Evolutionary conservation across 257 asterid species (phyloP).

Genomic region (Capsicum chinense): DNA sequence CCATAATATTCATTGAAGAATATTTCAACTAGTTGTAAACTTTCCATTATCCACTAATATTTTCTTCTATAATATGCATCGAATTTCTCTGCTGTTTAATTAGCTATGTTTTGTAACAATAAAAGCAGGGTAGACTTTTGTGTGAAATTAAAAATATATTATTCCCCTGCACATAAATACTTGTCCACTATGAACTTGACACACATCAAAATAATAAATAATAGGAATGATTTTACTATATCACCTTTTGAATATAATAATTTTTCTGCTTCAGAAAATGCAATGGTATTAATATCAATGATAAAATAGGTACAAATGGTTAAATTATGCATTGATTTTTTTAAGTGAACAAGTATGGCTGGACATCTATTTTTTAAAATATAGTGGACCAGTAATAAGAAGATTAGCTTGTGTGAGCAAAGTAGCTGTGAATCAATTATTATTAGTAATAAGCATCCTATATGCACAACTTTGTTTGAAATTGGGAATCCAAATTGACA

Average conservation of each 20-base stretch:
- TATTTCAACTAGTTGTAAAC: not conserved
- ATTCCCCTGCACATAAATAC: no score
- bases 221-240: no score
- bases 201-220: no score
- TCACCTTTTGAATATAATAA: no score
- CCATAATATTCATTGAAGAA: not conserved
- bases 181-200: no score
- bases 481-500: constrained; percentile 43
- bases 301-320: no score
- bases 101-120: not conserved
- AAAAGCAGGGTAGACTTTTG: not conserved
- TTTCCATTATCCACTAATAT: not conserved
- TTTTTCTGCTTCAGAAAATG: no score
- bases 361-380: no score
- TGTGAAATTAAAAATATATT: not conserved
- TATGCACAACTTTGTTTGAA: constrained; percentile 36
- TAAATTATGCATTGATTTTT: no score
- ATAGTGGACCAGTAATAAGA: no score
- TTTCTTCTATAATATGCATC: not conserved
- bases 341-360: no score
- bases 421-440: not conserved
- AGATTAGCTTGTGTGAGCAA: not conserved
- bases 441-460: not conserved
- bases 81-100: not conserved
- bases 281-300: no score